Evolutionary conservation across 2,329 filamentous ascomycete genomes (phyloP), one percentile per base, ranked within the genome.

Genomic region (Lecanicillium sp.): DNA sequence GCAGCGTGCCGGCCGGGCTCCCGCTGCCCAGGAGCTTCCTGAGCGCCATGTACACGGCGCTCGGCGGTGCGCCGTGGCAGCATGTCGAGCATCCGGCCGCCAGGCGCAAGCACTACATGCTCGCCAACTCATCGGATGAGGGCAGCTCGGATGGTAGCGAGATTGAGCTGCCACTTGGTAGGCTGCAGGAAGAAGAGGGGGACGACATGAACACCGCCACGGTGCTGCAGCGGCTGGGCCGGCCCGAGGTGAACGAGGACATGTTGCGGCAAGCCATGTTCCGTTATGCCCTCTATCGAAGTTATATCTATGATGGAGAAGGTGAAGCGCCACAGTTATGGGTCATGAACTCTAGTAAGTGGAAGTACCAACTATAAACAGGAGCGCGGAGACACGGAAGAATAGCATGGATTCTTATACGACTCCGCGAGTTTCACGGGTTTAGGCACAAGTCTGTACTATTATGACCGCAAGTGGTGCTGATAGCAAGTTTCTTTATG

Each of bases 211-310:
- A 14, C 32, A 17, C 21, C 15, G 47, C 15, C 14, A 23, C n/a
- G 50, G 47, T 12, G 45, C 24, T 11, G 44, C 45, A 37, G 12
- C 46, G 48, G n/a, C 42, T 63, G 17, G 56, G 52, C 4, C 55
- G 56, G 32, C 40, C 52, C 3, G 56, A 58, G 8, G 23, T 62
- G 5, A 51, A 55, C 1, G 54, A 63, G 43, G 52, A 57, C 1
- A 46, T 47, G 11, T 36, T 67, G 17, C 55, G 57, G 29, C 55
- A 55, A 29, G 55, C 56, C 3, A 43, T 66, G 55, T 67, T 67
- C 48, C 58, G 63, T 38, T 67, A 65, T 54, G 59, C 63, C 2
- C 50, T 67, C 44, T 66, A 65, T 39, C 45, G 66, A 44, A 67
- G 63, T 49, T 67, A 67, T 27, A 27, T 56, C n/a, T 53, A 57